Evolutionary conservation across 331 rosid species (phyloP), one percentile per base, ranked within the genome.

Genomic region (Stylosanthes scabra): DNA sequence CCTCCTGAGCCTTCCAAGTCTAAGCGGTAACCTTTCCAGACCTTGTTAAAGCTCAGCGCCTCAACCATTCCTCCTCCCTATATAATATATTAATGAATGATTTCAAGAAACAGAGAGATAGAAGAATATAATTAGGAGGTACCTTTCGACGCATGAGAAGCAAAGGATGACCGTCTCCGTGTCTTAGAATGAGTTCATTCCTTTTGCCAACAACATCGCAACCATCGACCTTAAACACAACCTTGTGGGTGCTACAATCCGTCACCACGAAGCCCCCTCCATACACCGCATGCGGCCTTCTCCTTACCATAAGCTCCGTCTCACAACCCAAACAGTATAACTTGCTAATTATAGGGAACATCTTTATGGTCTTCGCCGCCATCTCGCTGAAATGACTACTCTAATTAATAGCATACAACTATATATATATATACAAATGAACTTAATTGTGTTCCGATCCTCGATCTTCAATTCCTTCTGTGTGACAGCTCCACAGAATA

Each of bases 191-290:
- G 75, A 95, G 62, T 75, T 90, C 92, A 0, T 78, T 96, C 56
- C 80, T 84, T 16, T 57, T 58, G 57, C 98, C 98, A 56, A 62
- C 89, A 84, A 95, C 77, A 2, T 98, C 98, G 80, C 96, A 92
- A 4, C 98, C 99, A 78, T 92, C 94, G 47, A 92, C 98, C 73
- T 77, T 92, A 83, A 95, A 95, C 75, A 84, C 79, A 50, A 87
- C 83, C 69, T 70, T 86, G 72, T 88, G 94, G 59, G 75, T 63
- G 51, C 71, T 71, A 28, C 80, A 84, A 84, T 90, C 90, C 10
- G 88, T 87, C 58, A 92, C 97, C 47, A 92, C 99, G 83, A 95
- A 90, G 8, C 99, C 99, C n/a, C 99, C 99, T 63, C 98, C 98
- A 56, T 62, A 90, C 59, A 86, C 83, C 6, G 83, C 91, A 44